Base-by-base conservation (phyloP, 352 stramenopile species). In the Phytopythium boreale region DNA sequence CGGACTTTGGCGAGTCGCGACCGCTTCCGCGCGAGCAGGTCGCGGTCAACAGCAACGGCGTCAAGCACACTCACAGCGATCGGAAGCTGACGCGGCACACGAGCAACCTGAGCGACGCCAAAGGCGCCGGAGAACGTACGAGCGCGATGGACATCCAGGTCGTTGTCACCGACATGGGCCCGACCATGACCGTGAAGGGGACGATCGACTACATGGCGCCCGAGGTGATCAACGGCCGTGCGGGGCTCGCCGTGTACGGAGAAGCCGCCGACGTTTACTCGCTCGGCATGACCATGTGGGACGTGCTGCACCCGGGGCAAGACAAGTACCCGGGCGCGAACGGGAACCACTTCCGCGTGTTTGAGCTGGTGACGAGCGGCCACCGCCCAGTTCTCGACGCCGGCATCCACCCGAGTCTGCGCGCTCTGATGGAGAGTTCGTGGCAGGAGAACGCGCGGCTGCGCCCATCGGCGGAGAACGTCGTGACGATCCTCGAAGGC, bases 161-260 rank as follows among this genome's bases (percentile, higher is more conserved):
- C 10, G 61, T 77, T 15, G 63, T 60, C 10, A 34, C 37, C 17
- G 56, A 61, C 9, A 34, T 51, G 3, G 56, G 22, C 0, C 56
- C 56, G 24, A 61, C 62, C 19, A 89, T 87, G 74, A 82, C 70
- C 7, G 82, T 92, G 15, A 81, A 88, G 24, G 84, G 84, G 0
- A 92, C 84, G 1, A 79, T 93, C 12, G 76, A 83, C 55, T 91
- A 90, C 79, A 93, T 92, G 84, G 84, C 84, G 15, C 84, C 84
- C 0, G 84, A 93, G 61, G 67, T 93, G n/a, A 88, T 93, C 61
- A 83, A 87, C 43, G 80, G 78, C 26, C 69, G 77, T 5, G 76
- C 71, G 29, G 80, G 79, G 12, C 56, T 79, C 22, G 79, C 75
- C 24, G 66, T 62, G 10, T 93, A 93, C 61, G 77, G 72, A 1